Conservation (phyloP, 2,329 filamentous ascomycete species). For the Neofusicoccum umdonicola region DNA sequence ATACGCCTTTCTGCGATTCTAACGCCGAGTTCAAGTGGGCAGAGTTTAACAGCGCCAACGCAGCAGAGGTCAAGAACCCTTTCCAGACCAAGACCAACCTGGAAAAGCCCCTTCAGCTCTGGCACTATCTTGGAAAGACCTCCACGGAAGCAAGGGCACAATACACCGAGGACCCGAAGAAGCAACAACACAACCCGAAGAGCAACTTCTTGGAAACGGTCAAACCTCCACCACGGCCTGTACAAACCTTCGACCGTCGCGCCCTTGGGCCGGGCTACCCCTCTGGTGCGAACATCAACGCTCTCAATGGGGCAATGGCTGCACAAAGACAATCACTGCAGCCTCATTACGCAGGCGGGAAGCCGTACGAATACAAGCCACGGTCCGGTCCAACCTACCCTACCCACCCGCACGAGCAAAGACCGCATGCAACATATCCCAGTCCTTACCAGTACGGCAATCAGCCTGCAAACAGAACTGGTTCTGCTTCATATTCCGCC, state of each 20-base stretch:
- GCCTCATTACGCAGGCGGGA: slow-evolving; percentile 3
- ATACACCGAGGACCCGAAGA: slow-evolving; percentile 75
- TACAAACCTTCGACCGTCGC: background rate
- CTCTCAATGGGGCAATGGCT: slow-evolving; percentile 17
- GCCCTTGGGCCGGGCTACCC: background rate
- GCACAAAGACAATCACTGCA: slow-evolving; percentile 13
- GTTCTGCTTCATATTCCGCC: background rate
- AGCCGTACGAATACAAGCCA: slow-evolving; percentile 17
- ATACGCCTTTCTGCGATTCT: slow-evolving; percentile 47
- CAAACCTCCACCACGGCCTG: slow-evolving; percentile 36
- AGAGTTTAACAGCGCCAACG: slow-evolving; percentile 67
- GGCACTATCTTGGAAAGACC: slow-evolving; percentile 80
- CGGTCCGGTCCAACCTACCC: background rate
- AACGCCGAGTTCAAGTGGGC: slow-evolving; percentile 48
- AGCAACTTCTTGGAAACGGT: slow-evolving; percentile 73
- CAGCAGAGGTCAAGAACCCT: slow-evolving; percentile 33
- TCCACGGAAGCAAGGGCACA: slow-evolving; percentile 90
- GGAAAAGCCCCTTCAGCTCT: slow-evolving; percentile 70
- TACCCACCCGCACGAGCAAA: background rate
- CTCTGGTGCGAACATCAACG: slow-evolving; percentile 12
- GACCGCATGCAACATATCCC: background rate
- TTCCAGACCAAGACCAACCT: slow-evolving; percentile 70
- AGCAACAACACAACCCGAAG: slow-evolving; percentile 62
- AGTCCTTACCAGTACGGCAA: background rate
- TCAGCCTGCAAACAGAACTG: slow-evolving; percentile 2